Base-by-base conservation (phyloP, 2,329 filamentous ascomycete genomes). In the Cryphonectria parasitica region DNA sequence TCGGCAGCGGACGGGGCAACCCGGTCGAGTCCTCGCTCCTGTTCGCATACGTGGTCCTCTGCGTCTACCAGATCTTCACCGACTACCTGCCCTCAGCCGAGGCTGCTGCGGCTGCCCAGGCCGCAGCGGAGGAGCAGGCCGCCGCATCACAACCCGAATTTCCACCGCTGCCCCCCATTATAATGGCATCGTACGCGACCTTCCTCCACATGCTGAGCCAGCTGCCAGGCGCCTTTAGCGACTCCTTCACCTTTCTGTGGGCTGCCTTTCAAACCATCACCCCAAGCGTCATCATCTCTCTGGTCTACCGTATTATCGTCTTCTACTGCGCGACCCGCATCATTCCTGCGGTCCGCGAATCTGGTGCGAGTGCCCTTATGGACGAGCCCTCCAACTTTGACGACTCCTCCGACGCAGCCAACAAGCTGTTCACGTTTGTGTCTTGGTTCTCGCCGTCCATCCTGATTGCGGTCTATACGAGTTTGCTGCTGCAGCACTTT, bases 21-120 rank as follows among this genome's bases (percentile, higher is more conserved):
- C 94, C 95, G 2, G 92, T 98, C 68, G 95, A 99, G 82, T 97
- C 94, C 75, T 97, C 95, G 31, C 85, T 99, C 15, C 87, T 99
- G 71, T 98, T 99, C 78, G 95, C 96, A 77, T 99, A 99, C 81
- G 90, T 98, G 72, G 96, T 97, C n/a, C 90, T 99, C 73, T 98
- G 95, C 84, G 92, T 98, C 78, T 99, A 98, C 83, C 96, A 99
- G 81, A 98, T 98, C 80, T 98, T 98, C 81, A 99, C 96, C 77
- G 96, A 99, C 82, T 98, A 98, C 82, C 89, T 95, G 75, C 94
- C 96, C 3, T 95, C 92, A 5, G 81, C 87, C 25, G 89, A 87
- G n/a, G 84, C 87, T 39, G 83, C 86, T 17, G 72, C 72, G 22
- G 45, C 45, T 22, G 65, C 72, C 15, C 69, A 72, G 43, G 86